Evolutionary conservation across 139 green algal species (phyloP).

Genomic region (Volvox africanus): DNA sequence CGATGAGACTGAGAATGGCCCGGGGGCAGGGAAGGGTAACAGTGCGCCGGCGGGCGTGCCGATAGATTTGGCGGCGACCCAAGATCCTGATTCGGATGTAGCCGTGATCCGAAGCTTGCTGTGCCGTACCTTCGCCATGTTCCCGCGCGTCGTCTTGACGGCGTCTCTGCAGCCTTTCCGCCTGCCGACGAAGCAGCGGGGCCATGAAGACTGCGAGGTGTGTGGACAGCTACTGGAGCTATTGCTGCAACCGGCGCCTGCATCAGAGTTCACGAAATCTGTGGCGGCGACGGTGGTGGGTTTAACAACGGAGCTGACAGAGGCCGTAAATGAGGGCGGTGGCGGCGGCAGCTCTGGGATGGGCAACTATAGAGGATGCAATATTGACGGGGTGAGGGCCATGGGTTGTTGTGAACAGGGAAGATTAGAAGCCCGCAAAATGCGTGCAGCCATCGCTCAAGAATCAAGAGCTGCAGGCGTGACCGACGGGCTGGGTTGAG

Average conservation of each 20-base stretch:
- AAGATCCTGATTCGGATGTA: constrained; percentile 1
- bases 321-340: neutral
- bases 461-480: too few relatives aligned
- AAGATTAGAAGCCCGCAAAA: too few relatives aligned
- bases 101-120: constrained; percentile 12
- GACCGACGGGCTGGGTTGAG: too few relatives aligned
- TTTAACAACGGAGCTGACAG: neutral
- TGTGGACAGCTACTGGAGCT: neutral
- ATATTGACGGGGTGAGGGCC: neutral
- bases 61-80: neutral
- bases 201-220: neutral
- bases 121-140: constrained; percentile 27
- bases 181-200: neutral
- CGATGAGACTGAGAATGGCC: neutral
- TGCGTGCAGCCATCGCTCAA: too few relatives aligned
- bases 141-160: constrained; percentile 59
- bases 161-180: constrained; percentile 56
- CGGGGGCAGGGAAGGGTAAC: neutral
- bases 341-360: neutral
- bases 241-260: constrained; percentile 2
- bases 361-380: neutral
- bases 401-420: too few relatives aligned
- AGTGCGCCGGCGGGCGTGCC: neutral
- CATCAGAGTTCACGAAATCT: neutral
- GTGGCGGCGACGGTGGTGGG: neutral